phyloP scores from a whole-genome alignment of 2,329 filamentous ascomycete genomes.

The Knufia petricola region DNA sequence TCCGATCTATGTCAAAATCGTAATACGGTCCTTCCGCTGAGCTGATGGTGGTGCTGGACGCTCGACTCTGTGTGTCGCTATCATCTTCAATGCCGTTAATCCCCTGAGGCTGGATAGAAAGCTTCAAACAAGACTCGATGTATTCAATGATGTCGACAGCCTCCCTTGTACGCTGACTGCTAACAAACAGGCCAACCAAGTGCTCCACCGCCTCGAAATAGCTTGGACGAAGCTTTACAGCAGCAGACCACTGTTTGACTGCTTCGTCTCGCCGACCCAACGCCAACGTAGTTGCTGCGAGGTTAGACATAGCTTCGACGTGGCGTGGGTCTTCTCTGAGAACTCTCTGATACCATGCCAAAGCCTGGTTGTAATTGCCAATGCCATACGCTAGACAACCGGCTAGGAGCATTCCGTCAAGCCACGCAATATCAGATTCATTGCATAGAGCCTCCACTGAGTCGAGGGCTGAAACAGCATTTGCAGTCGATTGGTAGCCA shows the following conservation, averaged over 20 bases:
- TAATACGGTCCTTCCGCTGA: conserved; percentile 48
- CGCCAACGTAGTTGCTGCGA: conserved; percentile 79
- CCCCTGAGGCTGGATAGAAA: conserved; percentile 21
- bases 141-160: conserved; percentile 80
- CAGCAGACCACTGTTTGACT: conserved; percentile 72
- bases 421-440: conserved; percentile 77
- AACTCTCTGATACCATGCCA: conserved; percentile 46
- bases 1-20: conserved; percentile 43
- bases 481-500: not conserved
- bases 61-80: conserved; percentile 46
- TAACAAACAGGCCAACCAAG: conserved; percentile 77
- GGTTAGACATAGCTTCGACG: conserved; percentile 87
- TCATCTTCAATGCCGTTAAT: conserved; percentile 44
- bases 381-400: conserved; percentile 88
- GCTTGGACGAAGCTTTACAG: conserved; percentile 72
- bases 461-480: conserved; percentile 57
- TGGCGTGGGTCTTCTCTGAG: conserved; percentile 54
- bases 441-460: conserved; percentile 66
- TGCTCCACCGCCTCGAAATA: conserved; percentile 95
- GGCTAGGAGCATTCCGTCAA: conserved; percentile 82
- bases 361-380: conserved; percentile 64
- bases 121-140: conserved; percentile 63
- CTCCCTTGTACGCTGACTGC: conserved; percentile 68
- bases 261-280: conserved; percentile 75
- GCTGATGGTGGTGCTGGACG: conserved; percentile 40